Conservation (phyloP, 768 basidiomycete genomes). For the Termitomyces heimii region DNA sequence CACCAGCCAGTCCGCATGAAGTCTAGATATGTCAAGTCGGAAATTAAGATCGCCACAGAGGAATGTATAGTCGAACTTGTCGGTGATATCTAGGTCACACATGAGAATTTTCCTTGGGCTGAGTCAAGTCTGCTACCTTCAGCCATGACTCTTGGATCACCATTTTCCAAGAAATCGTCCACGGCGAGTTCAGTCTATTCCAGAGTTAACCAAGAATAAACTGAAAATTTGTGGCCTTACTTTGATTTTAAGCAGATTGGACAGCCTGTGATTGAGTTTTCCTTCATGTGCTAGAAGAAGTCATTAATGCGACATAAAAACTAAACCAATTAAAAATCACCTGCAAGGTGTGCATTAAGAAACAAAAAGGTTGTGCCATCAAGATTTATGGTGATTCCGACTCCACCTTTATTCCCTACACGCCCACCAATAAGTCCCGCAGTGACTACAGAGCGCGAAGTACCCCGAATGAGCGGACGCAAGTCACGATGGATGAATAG, state of each 20-base stretch:
- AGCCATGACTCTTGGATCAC: constrained; percentile 60
- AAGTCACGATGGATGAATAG: constrained; percentile 72
- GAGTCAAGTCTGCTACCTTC: constrained; percentile 47
- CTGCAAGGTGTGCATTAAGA: constrained; percentile 88
- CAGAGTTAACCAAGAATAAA: neutral
- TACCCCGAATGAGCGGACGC: constrained; percentile 61
- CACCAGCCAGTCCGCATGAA: constrained; percentile 94
- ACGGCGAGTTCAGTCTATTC: constrained; percentile 66
- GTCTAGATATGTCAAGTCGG: constrained; percentile 77
- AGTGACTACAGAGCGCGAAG: constrained; percentile 78
- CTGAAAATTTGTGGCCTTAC: constrained; percentile 24
- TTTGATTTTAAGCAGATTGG: constrained; percentile 88
- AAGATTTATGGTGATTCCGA: constrained; percentile 84
- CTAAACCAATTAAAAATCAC: constrained; percentile 25
- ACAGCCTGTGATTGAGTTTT: constrained; percentile 70
- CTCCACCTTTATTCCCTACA: constrained; percentile 90
- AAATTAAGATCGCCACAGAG: constrained; percentile 92
- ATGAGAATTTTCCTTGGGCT: neutral
- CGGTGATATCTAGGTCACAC: constrained; percentile 58
- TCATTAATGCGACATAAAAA: neutral
- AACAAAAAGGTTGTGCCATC: constrained; percentile 82
- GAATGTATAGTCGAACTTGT: constrained; percentile 86
- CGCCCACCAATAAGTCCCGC: constrained; percentile 88
- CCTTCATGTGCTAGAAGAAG: constrained; percentile 61
- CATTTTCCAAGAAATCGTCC: constrained; percentile 64